These are phyloP conservation scores for Mortierella sp. DNA, from an alignment of 371 early-diverging fungal species.

Conservation along the genomic window DNA sequence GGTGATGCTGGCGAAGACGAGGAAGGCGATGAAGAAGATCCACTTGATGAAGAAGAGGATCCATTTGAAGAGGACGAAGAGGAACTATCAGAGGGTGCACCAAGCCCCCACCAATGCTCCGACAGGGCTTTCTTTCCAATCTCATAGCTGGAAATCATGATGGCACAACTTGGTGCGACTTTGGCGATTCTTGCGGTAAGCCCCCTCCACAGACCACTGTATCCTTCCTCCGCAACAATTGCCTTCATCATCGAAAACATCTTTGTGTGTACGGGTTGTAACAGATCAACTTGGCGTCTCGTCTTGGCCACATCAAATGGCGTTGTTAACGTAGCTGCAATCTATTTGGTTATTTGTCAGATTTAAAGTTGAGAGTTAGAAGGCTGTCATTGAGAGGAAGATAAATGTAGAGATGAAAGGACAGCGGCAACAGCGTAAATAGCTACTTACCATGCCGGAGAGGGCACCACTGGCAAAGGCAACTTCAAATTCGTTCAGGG, in stretches of 20 bases:
- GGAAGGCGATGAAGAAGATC: too few species aligned
- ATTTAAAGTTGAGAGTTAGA: background rate
- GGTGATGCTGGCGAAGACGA: background rate
- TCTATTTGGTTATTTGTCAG: constrained; percentile 39
- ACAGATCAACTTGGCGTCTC: constrained; percentile 75
- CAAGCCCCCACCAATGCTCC: constrained; percentile 56
- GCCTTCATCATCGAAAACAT: constrained; percentile 59
- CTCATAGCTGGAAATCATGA: constrained; percentile 94
- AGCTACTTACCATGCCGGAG: constrained; percentile 73
- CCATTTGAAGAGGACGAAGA: constrained; percentile 4
- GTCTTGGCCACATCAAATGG: constrained; percentile 98
- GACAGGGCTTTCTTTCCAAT: constrained; percentile 71
- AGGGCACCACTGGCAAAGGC: constrained; percentile 82
- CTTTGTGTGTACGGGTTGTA: constrained; percentile 34
- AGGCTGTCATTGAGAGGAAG: background rate
- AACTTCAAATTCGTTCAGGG: constrained; percentile 62
- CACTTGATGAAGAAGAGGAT: constrained; percentile 9
- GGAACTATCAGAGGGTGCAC: constrained; percentile 9
- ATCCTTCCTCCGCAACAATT: constrained; percentile 82
- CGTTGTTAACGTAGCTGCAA: constrained; percentile 91
- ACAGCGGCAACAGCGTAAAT: background rate
- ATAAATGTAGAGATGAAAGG: background rate
- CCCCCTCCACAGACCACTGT: constrained; percentile 79
- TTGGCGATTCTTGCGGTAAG: constrained; percentile 87
- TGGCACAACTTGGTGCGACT: constrained; percentile 96